Evolutionary conservation across 257 asterid species (phyloP), one percentile per base, ranked within the genome.

Genomic region (Haberlea rhodopensis): DNA sequence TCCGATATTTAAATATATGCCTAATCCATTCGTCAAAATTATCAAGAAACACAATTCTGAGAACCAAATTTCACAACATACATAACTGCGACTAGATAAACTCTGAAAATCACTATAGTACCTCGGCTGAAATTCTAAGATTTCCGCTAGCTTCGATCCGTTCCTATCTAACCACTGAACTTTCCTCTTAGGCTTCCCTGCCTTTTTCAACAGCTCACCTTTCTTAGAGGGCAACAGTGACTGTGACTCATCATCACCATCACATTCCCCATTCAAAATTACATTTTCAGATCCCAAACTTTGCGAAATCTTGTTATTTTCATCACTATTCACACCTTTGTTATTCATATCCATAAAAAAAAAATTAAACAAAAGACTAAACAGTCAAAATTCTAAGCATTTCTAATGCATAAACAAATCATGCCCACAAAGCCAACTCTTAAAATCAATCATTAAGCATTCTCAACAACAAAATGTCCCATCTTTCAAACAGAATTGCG

Each of bases 121-220:
- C 98, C 98, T 91, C 4, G 98, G 98, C 56, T 86, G 84, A 78
- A 80, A 91, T 73, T 91, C 98, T 82, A 86, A 68, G 25, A 88
- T 76, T 75, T 91, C 80, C 0, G 91, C 89, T 68, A 91, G 98
- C 60, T 91, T 85, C 63, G 82, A 75, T 6, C 98, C 98, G 76
- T 85, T 78, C 66, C 37, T 82, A 76, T 91, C 96, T 59, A 80
- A 74, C 98, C 98, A 91, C 75, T 86, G 98, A 62, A 91, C 98
- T 80, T 91, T 88, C 73, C 82, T 78, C 78, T 67, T 75, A 8
- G 91, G 90, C 45, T 80, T 89, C n/a, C 56, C 80, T 2, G 70
- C 64, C 32, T 73, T 73, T 29, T 78, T 80, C 7, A 85, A 71
- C 74, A 86, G 51, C 13, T 79, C 82, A 66, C 82, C 88, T 23